Conservation (phyloP, 805 yeast genomes). For the Kurtzmaniella cleridarum region DNA sequence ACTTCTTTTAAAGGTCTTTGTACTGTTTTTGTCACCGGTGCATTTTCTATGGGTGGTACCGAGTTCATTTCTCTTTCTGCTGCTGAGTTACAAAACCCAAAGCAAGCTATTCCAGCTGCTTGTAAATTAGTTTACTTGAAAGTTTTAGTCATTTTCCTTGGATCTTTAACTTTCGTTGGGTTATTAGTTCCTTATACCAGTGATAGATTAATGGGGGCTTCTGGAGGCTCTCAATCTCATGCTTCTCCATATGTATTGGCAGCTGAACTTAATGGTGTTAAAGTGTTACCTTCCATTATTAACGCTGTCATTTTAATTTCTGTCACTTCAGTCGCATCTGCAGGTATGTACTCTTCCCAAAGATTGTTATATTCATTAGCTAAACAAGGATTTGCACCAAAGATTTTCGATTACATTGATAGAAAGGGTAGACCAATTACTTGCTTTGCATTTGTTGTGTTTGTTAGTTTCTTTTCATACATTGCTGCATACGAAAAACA, state of each 20-base stretch:
- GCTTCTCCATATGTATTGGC: constrained; percentile 26
- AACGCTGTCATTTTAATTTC: constrained; percentile 13
- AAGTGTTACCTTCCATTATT: neutral
- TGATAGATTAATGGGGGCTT: constrained; percentile 28
- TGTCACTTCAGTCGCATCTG: constrained; percentile 21
- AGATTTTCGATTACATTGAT: constrained; percentile 21
- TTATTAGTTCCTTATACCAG: constrained; percentile 34
- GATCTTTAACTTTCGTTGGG: constrained; percentile 34
- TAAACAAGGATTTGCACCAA: constrained; percentile 23
- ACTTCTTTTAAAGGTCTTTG: constrained; percentile 37
- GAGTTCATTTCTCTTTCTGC: constrained; percentile 36
- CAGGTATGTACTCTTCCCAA: neutral
- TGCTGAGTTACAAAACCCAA: constrained; percentile 35
- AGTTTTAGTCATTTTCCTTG: constrained; percentile 33
- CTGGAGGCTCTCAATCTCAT: constrained; percentile 12
- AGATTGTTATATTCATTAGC: constrained; percentile 10
- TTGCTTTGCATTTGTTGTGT: constrained; percentile 20
- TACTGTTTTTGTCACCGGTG: constrained; percentile 34
- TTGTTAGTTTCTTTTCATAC: constrained; percentile 18
- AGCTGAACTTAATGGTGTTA: constrained; percentile 20
- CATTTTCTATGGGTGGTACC: constrained; percentile 36
- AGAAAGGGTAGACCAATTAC: constrained; percentile 22
- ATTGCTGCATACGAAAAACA: constrained; percentile 27
- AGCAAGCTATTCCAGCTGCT: constrained; percentile 34
- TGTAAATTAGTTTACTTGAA: constrained; percentile 38